A percentile compares a stretch with the other conserved stretches of the same genome.
phyloP scores from a whole-genome alignment of 805 yeast genomes.

The Saturnispora serradocipensis region DNA sequence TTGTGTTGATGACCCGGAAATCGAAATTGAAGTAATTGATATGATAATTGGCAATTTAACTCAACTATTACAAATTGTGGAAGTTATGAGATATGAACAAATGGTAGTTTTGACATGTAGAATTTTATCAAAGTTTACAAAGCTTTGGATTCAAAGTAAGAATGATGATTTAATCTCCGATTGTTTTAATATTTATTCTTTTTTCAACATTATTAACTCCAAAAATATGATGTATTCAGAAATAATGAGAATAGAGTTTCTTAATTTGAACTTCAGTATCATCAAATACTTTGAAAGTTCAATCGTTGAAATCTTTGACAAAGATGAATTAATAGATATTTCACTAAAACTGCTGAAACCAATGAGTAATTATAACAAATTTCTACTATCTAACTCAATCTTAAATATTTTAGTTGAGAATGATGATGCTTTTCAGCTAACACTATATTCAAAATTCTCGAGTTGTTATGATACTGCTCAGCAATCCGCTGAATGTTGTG shows the following conservation, averaged over 20 bases:
- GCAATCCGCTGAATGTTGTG: slow-evolving; percentile 29
- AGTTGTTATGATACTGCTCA: slow-evolving; percentile 30
- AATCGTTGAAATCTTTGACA: neutral
- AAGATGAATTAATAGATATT: neutral
- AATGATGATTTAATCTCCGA: slow-evolving; percentile 30
- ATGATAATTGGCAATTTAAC: slow-evolving; percentile 11
- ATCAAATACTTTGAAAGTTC: neutral
- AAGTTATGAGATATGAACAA: slow-evolving; percentile 32
- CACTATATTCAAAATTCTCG: slow-evolving; percentile 26
- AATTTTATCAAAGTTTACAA: slow-evolving; percentile 22
- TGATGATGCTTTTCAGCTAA: slow-evolving; percentile 14
- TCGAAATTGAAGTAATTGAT: slow-evolving; percentile 8
- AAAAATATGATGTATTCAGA: slow-evolving; percentile 35
- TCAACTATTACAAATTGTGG: slow-evolving; percentile 13
- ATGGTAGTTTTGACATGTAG: slow-evolving; percentile 29
- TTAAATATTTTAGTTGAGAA: slow-evolving; percentile 18
- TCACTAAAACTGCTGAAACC: slow-evolving; percentile 2
- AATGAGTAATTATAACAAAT: neutral
- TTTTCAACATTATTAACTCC: slow-evolving; percentile 33
- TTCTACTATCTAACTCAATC: slow-evolving; percentile 12
- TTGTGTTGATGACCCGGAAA: neutral
- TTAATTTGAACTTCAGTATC: slow-evolving; percentile 20
- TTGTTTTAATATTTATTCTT: slow-evolving; percentile 38
- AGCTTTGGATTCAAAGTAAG: slow-evolving; percentile 21
- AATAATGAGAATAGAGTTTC: slow-evolving; percentile 24